Evolutionary conservation across 2,329 filamentous ascomycete genomes (phyloP).

Genomic region (Neoscytalidium dimidiatum): DNA sequence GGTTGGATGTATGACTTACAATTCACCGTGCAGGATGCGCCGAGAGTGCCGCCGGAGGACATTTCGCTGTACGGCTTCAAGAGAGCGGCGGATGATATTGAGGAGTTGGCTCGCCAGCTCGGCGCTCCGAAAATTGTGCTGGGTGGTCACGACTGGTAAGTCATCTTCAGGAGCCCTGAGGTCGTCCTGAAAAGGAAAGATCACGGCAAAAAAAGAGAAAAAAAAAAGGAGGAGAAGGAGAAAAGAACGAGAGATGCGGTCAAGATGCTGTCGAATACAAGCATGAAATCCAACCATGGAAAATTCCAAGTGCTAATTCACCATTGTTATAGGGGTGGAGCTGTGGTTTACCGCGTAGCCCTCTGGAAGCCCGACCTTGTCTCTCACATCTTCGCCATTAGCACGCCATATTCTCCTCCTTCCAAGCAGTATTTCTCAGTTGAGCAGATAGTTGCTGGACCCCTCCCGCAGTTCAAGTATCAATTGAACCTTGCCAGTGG

Average conservation of each 20-base stretch:
- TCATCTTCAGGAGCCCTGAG: background rate
- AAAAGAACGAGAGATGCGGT: too few species aligned
- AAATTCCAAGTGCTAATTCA: background rate
- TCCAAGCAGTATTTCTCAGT: slow-evolving; percentile 55
- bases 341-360: slow-evolving; percentile 72
- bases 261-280: too few species aligned
- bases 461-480: slow-evolving; percentile 73
- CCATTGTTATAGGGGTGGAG: slow-evolving; percentile 58
- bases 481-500: slow-evolving; percentile 74
- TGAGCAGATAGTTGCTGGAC: slow-evolving; percentile 59
- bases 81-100: slow-evolving; percentile 72
- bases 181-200: too few species aligned
- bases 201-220: background rate
- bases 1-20: background rate
- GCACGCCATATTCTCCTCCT: slow-evolving; percentile 71
- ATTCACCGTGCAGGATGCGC: slow-evolving; percentile 37
- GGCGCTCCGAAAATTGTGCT: slow-evolving; percentile 67
- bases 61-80: slow-evolving; percentile 69
- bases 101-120: slow-evolving; percentile 65
- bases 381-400: slow-evolving; percentile 74
- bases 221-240: background rate
- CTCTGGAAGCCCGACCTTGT: slow-evolving; percentile 73
- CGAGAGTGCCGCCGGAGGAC: slow-evolving; percentile 60
- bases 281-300: background rate
- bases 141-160: slow-evolving; percentile 82